Evolutionary conservation across 2,329 filamentous ascomycete genomes (phyloP).

Genomic region (Pseudopithomyces maydicus): DNA sequence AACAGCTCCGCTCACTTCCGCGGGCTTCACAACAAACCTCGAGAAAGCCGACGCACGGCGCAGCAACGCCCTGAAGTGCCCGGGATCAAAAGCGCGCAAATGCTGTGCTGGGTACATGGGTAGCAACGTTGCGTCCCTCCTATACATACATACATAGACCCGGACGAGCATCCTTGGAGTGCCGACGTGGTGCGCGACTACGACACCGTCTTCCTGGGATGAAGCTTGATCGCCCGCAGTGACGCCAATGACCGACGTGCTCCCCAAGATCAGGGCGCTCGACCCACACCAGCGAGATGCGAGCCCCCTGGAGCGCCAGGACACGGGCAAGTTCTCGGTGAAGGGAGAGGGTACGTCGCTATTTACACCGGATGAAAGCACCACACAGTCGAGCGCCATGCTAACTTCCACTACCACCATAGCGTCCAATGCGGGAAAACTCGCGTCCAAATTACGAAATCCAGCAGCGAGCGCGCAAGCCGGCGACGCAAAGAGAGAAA

Average conservation of each 20-base stretch:
- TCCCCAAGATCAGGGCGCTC: constrained; percentile 52
- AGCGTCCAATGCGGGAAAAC: constrained; percentile 30
- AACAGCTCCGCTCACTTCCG: neutral
- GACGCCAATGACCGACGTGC: constrained; percentile 41
- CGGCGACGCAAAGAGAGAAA: constrained; percentile 15
- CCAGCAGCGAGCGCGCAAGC: constrained; percentile 26
- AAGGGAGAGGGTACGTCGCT: constrained; percentile 32
- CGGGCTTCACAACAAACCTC: neutral
- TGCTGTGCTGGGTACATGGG: neutral
- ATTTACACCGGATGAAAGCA: neutral
- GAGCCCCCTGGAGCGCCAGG: constrained; percentile 35
- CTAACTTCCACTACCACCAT: constrained; percentile 21
- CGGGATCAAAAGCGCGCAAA: neutral
- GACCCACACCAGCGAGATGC: constrained; percentile 46
- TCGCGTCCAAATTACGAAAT: constrained; percentile 31
- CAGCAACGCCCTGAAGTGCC: neutral
- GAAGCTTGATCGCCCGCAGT: neutral
- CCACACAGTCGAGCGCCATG: constrained; percentile 20
- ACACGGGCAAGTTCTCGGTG: constrained; percentile 24
- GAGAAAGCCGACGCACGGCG: neutral
- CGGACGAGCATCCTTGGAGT: neutral
- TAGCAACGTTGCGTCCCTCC: too few species aligned
- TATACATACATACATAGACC: neutral
- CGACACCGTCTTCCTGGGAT: neutral
- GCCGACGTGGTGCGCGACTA: neutral